Evolutionary conservation across 2,329 filamentous ascomycete genomes (phyloP).

Genomic region (Arthrobotrys entomopaga): DNA sequence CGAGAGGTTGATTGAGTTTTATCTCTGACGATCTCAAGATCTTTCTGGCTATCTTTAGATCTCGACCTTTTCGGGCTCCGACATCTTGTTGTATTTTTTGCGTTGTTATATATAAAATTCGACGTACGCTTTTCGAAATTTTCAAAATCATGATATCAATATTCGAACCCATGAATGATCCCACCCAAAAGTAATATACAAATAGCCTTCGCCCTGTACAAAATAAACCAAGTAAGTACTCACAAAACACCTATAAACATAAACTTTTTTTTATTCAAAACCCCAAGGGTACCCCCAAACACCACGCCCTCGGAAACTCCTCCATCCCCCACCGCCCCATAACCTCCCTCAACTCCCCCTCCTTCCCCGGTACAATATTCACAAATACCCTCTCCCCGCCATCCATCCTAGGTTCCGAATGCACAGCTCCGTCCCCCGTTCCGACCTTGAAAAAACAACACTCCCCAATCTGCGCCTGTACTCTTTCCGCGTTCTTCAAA

Average conservation of each 20-base stretch:
- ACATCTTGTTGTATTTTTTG: slow-evolving; percentile 42
- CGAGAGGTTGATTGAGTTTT: slow-evolving; percentile 46
- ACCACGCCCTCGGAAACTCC: slow-evolving; percentile 62
- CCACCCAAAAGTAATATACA: not conserved
- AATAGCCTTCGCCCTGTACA: not conserved
- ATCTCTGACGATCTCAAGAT: slow-evolving; percentile 42
- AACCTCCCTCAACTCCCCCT: slow-evolving; percentile 61
- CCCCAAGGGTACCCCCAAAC: slow-evolving; percentile 36
- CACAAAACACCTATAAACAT: not conserved
- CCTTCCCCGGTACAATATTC: slow-evolving; percentile 62
- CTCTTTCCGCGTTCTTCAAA: slow-evolving; percentile 15
- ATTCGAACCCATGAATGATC: not conserved
- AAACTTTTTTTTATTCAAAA: slow-evolving; percentile 9
- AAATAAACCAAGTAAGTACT: not conserved
- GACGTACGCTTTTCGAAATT: not conserved
- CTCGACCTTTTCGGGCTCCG: not conserved
- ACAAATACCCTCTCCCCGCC: slow-evolving; percentile 61
- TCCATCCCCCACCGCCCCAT: slow-evolving; percentile 62
- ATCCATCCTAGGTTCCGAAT: slow-evolving; percentile 63
- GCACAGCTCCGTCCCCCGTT: slow-evolving; percentile 63
- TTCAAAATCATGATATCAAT: not conserved
- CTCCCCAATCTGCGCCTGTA: slow-evolving; percentile 58
- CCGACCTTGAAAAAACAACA: slow-evolving; percentile 65
- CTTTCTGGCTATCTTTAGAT: not conserved
- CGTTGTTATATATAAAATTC: slow-evolving; percentile 19